A percentile compares a stretch with the other conserved stretches of the same genome.
phyloP scores from a whole-genome alignment of 2,329 filamentous ascomycete genomes.

The Bretziella fagacearum region DNA sequence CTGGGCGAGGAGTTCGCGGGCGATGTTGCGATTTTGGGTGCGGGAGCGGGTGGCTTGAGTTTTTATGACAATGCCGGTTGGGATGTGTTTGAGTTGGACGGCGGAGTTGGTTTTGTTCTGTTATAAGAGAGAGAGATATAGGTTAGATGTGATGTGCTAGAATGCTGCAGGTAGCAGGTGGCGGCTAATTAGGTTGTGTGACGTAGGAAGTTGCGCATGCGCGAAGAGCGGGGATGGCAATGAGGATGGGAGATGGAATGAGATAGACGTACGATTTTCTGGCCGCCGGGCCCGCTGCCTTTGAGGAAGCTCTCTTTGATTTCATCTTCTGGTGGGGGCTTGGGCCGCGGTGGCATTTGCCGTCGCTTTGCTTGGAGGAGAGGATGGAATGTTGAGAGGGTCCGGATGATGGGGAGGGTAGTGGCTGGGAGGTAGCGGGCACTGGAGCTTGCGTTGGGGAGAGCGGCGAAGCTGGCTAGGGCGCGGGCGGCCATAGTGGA shows the following conservation, averaged over 20 bases:
- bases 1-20: conserved; percentile 59
- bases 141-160: conserved; percentile 1
- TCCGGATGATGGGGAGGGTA: background rate
- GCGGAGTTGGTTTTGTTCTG: conserved; percentile 94
- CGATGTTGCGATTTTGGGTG: conserved; percentile 72
- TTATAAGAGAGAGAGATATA: background rate
- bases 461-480: no score
- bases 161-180: background rate
- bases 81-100: conserved; percentile 78
- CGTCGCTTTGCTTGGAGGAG: conserved; percentile 24
- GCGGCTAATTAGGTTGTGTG: no score
- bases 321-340: conserved; percentile 56
- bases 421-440: background rate
- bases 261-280: conserved; percentile 58
- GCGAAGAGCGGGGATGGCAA: background rate
- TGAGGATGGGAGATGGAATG: background rate
- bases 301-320: conserved; percentile 77
- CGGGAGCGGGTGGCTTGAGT: conserved; percentile 80
- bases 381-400: background rate
- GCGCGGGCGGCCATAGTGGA: background rate
- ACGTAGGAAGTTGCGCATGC: conserved; percentile 1
- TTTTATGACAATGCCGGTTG: conserved; percentile 86
- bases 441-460: no score
- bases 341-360: conserved; percentile 58
- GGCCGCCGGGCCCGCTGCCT: conserved; percentile 80